Conservation (phyloP, 371 early-diverging fungal species). For the Paraphysoderma sedebokerense region DNA sequence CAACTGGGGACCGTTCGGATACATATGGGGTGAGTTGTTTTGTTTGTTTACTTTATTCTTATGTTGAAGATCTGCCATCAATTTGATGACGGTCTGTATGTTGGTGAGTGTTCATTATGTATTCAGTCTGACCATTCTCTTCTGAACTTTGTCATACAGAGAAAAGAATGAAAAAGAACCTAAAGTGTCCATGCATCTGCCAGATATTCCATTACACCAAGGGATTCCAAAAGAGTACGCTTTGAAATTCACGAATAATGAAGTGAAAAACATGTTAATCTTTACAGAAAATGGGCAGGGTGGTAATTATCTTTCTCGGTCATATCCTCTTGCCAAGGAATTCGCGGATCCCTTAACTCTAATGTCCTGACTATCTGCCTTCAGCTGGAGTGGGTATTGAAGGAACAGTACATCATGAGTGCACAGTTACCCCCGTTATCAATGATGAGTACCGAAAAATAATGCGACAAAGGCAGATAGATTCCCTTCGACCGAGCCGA, state of each 20-base stretch:
- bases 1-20: slow-evolving; percentile 67
- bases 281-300: slow-evolving; percentile 43
- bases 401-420: slow-evolving; percentile 73
- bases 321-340: background rate
- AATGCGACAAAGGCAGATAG: slow-evolving; percentile 47
- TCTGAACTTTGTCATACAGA: background rate
- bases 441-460: slow-evolving; percentile 48
- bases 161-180: slow-evolving; percentile 20
- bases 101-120: slow-evolving; percentile 15
- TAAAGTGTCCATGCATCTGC: slow-evolving; percentile 36
- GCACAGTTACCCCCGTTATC: slow-evolving; percentile 47
- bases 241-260: slow-evolving; percentile 41
- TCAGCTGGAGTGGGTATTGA: slow-evolving; percentile 22
- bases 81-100: slow-evolving; percentile 11
- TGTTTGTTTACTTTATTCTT: background rate
- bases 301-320: slow-evolving; percentile 6
- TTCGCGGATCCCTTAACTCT: slow-evolving; percentile 13
- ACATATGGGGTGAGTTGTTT: slow-evolving; percentile 29
- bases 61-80: background rate
- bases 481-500: slow-evolving; percentile 32
- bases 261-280: slow-evolving; percentile 54
- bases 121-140: background rate
- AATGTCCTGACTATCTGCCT: slow-evolving; percentile 15
- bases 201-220: slow-evolving; percentile 25
- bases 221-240: slow-evolving; percentile 56